Base-by-base conservation (phyloP, 2,329 filamentous ascomycete genomes). In the Paraphoma chrysanthemicola region DNA sequence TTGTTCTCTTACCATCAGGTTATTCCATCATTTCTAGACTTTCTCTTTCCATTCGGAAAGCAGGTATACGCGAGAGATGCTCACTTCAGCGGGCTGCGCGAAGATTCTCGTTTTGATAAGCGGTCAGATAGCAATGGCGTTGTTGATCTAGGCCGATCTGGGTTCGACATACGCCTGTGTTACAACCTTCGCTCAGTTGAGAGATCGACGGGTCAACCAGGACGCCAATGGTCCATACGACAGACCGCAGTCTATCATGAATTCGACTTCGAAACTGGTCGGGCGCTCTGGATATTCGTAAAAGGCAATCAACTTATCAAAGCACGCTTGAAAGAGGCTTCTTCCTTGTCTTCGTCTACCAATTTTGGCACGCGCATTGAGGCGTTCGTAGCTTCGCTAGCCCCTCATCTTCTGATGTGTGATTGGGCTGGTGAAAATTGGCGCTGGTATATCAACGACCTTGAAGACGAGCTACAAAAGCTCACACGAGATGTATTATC, bases 141-240 rank as follows among this genome's bases (percentile, higher is more conserved):
- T 5, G 23, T 68, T 0, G 44, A 70, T 31, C 52, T 80, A 7
- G 69, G 69, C 3, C 70, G 78, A 9, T 79, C 77, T 9, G 78
- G 78, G 3, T 60, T 48, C 6, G 68, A 74, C 7, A 46, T 79
- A 1, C 71, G 75, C 9, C 38, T 80, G 6, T 77, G 77, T 51
- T 81, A 80, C 56, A 80, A 68, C 48, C 55, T 81, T 10, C 76
- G 75, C 33, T 78, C 75, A 5, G 72, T 23, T 76, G 9, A 72
- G 36, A 55, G 50, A 28, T 71, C 65, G 4, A 50, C 50, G 41
- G 52, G 45, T 29, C 51, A 63, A 7, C 8, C 33, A 47, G 42
- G 53, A 11, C 51, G 65, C 47, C 62, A 63, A 1, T 80, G 77
- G 78, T 76, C 74, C 4, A 68, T 79, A 18, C 69, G 78, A 3